Percentiles rank a stretch among this genome's conserved stretches.
Conservation (phyloP, 1,284 basidiomycete genomes). For the Pseudozyma pruni region DNA sequence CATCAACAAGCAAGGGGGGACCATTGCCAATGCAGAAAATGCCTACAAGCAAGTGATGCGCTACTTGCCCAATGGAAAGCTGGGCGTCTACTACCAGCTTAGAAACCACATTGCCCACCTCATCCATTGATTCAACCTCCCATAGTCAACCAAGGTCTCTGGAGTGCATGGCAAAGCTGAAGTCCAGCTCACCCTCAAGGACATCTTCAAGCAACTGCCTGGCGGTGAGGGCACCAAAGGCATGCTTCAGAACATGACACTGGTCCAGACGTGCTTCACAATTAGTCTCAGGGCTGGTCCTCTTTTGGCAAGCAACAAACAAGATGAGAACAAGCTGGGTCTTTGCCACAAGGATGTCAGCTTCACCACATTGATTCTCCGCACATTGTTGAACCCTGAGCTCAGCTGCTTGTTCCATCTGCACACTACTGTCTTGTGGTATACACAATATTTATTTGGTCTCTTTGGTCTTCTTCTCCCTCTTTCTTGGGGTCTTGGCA, state of each 20-base stretch:
- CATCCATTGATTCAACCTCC: conserved; percentile 1
- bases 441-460: too few species aligned
- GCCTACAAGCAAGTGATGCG: background rate
- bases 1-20: background rate
- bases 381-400: background rate
- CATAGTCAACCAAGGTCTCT: background rate
- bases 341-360: conserved; percentile 5
- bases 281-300: conserved; percentile 4
- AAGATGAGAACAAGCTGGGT: conserved; percentile 1
- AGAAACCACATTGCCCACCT: background rate
- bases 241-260: conserved; percentile 6
- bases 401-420: background rate
- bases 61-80: background rate
- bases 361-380: background rate
- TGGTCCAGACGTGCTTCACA: conserved; percentile 11
- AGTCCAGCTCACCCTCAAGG: conserved; percentile 8
- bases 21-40: background rate
- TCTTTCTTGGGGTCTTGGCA: too few species aligned
- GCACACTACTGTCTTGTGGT: too few species aligned
- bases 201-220: conserved; percentile 6
- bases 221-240: background rate
- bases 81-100: conserved; percentile 6
- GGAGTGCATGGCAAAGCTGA: conserved; percentile 4
- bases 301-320: conserved; percentile 3
- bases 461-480: too few species aligned